phyloP scores from a whole-genome alignment of 176 grass and related monocot species.

The Oryza rufipogon region DNA sequence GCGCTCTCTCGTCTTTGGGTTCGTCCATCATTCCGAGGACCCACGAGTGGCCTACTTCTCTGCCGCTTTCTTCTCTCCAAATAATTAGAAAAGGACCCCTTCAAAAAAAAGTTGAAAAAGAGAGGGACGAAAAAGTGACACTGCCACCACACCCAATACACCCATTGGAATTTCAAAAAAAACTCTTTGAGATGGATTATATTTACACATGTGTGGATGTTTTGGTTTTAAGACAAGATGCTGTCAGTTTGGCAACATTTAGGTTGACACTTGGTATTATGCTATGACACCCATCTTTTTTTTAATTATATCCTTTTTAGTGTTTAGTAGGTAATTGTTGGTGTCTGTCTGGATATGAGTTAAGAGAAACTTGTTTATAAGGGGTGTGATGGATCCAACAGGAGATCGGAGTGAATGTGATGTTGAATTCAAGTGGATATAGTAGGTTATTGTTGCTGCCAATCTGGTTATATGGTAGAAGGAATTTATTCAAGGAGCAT shows the following conservation, averaged over 20 bases:
- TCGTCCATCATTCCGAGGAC: conserved; percentile 43
- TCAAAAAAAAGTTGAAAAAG: background rate
- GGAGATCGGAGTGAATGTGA: background rate
- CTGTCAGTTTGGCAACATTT: background rate
- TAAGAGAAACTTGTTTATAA: background rate
- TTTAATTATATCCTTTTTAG: background rate
- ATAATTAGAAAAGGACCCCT: conserved; percentile 41
- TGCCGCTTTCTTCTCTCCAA: conserved; percentile 23
- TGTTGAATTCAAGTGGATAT: background rate
- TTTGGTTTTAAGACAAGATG: background rate
- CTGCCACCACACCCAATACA: background rate
- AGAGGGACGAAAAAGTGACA: background rate
- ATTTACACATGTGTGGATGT: background rate
- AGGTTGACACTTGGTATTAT: background rate
- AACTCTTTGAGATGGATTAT: background rate
- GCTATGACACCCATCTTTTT: background rate
- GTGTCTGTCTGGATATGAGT: background rate
- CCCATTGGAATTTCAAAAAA: background rate
- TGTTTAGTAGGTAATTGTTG: background rate
- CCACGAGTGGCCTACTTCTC: conserved; percentile 34
- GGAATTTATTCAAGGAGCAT: background rate
- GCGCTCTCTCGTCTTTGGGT: background rate
- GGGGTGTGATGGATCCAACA: background rate
- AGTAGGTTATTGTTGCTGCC: background rate
- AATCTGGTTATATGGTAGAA: background rate